phyloP scores from a whole-genome alignment of 441 rosid species.

The Francoa sonchifolia region DNA sequence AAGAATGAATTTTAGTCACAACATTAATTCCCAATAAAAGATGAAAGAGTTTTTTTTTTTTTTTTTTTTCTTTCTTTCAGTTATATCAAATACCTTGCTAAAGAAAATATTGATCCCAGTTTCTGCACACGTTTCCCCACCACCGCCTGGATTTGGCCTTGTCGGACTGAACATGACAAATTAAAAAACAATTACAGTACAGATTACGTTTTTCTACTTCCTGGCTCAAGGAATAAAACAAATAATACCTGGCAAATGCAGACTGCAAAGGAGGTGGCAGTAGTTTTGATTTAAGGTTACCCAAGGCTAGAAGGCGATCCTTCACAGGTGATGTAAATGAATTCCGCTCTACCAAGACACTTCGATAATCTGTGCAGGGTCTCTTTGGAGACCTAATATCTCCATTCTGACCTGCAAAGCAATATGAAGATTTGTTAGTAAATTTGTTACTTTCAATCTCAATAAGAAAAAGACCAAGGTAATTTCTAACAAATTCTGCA shows the following conservation, averaged over 20 bases:
- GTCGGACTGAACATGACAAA: constrained; percentile 56
- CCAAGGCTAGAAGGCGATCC: constrained; percentile 61
- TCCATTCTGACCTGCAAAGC: constrained; percentile 64
- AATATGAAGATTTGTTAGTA: constrained; percentile 5
- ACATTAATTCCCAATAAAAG: no score
- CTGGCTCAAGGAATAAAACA: constrained; percentile 5
- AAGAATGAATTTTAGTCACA: neutral
- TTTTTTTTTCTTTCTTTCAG: neutral
- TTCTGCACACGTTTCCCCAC: constrained; percentile 99
- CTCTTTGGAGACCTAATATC: constrained; percentile 85
- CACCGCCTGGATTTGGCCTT: constrained; percentile 87
- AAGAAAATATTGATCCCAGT: constrained; percentile 86
- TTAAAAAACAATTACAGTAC: constrained; percentile 3
- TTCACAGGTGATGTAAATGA: constrained; percentile 90
- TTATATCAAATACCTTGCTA: constrained; percentile 44
- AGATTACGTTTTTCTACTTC: constrained; percentile 5
- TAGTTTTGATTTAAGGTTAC: constrained; percentile 63
- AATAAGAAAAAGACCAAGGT: neutral
- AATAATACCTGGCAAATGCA: constrained; percentile 83
- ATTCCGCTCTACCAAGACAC: constrained; percentile 82
- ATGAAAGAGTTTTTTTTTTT: neutral
- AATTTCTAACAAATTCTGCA: no score
- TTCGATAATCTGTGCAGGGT: constrained; percentile 55
- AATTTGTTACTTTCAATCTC: no score
- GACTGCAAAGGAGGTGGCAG: constrained; percentile 84